These are phyloP conservation scores for Fusarium longipes DNA, from an alignment of 2,329 filamentous ascomycete species.

Conservation along the genomic window DNA sequence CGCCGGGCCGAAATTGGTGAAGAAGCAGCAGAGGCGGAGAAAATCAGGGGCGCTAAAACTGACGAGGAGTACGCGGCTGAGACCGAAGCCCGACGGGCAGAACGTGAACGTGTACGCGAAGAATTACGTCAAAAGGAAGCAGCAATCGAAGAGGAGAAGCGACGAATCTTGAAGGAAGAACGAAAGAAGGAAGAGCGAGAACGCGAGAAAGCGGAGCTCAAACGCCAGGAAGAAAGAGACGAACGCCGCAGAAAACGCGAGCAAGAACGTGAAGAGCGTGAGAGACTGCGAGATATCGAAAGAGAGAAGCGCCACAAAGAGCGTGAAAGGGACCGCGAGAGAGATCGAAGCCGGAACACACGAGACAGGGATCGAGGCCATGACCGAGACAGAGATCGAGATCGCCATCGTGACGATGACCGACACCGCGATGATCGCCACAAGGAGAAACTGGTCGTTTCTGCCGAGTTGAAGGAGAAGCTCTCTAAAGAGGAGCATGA, in stretches of 20 bases:
- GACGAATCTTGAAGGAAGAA: constrained; percentile 67
- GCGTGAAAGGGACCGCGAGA: constrained; percentile 53
- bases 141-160: constrained; percentile 71
- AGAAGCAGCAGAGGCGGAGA: constrained; percentile 74
- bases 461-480: constrained; percentile 63
- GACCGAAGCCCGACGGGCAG: constrained; percentile 67
- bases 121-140: constrained; percentile 69
- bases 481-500: constrained; percentile 69
- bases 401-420: constrained; percentile 45
- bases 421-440: constrained; percentile 49
- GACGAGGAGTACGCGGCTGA: constrained; percentile 80
- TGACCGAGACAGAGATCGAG: constrained; percentile 45
- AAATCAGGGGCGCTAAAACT: constrained; percentile 73
- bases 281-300: constrained; percentile 56
- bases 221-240: constrained; percentile 63
- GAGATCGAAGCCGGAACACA: constrained; percentile 49
- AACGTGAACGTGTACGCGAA: constrained; percentile 71
- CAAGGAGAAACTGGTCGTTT: constrained; percentile 52
- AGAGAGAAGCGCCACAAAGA: constrained; percentile 56
- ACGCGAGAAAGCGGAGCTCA: constrained; percentile 61
- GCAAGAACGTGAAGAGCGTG: constrained; percentile 67
- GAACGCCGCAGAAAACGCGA: constrained; percentile 63
- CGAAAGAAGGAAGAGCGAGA: constrained; percentile 62
- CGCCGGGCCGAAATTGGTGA: constrained; percentile 75
- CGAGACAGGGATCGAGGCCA: constrained; percentile 47